phyloP scores from a whole-genome alignment of 2,329 filamentous ascomycete species.

The Ploettnerulaceae sp. region DNA sequence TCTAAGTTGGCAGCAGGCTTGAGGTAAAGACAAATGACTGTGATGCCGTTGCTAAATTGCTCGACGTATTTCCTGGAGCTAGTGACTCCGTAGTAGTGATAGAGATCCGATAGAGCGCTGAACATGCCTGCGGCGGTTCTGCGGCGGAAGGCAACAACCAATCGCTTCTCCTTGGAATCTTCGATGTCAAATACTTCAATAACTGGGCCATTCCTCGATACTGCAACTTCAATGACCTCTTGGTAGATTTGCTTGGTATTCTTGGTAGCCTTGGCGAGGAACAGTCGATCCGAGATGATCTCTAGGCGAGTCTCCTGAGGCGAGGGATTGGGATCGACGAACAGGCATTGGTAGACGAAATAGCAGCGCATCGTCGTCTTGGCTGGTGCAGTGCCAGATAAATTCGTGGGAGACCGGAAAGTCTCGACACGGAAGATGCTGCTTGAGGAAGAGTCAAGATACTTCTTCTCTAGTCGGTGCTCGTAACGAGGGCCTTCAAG shows the following conservation, averaged over 20 bases:
- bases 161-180: conserved; percentile 81
- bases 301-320: conserved; percentile 83
- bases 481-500: conserved; percentile 85
- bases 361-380: conserved; percentile 91
- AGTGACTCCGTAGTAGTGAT: conserved; percentile 97
- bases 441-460: conserved; percentile 72
- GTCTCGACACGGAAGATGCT: conserved; percentile 90
- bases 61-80: conserved; percentile 97
- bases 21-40: conserved; percentile 93
- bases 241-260: conserved; percentile 97
- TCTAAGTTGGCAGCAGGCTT: conserved; percentile 61
- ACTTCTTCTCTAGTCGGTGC: conserved; percentile 89
- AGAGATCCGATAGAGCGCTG: conserved; percentile 89
- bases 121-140: conserved; percentile 90
- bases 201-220: conserved; percentile 82
- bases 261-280: conserved; percentile 89
- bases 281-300: conserved; percentile 86
- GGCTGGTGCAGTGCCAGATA: conserved; percentile 60
- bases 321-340: conserved; percentile 68
- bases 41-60: conserved; percentile 98
- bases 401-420: conserved; percentile 81
- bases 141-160: conserved; percentile 92
- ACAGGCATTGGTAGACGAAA: conserved; percentile 96
- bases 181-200: conserved; percentile 98
- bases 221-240: conserved; percentile 82